A percentile compares a stretch with the other conserved stretches of the same genome.
Evolutionary conservation across 2,329 filamentous ascomycete species (phyloP).

Genomic region (Shiraia sp.): DNA sequence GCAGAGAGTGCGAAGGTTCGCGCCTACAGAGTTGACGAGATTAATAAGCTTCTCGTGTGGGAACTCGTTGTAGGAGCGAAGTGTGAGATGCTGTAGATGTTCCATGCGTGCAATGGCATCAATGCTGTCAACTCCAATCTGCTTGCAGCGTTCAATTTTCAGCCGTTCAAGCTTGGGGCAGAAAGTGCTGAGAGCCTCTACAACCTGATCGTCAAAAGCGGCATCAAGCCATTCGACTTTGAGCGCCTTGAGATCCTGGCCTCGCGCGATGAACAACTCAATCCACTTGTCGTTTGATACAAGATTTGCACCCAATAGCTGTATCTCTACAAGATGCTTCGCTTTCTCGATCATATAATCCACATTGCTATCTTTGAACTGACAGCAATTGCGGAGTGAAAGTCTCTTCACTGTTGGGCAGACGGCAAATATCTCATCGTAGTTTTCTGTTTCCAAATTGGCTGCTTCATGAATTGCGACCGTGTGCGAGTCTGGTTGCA

Average conservation of each 20-base stretch:
- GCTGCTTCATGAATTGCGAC: constrained; percentile 66
- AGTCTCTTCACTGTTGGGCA: constrained; percentile 71
- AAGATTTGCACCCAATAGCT: constrained; percentile 83
- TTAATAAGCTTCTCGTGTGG: constrained; percentile 62
- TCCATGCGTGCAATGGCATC: constrained; percentile 64
- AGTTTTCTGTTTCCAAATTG: constrained; percentile 74
- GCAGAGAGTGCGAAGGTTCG: constrained; percentile 74
- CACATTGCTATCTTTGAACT: constrained; percentile 84
- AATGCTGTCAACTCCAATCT: constrained; percentile 69
- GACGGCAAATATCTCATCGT: constrained; percentile 76
- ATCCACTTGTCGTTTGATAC: constrained; percentile 77
- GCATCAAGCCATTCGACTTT: constrained; percentile 84
- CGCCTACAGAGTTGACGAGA: constrained; percentile 66
- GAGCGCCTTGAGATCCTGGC: constrained; percentile 66
- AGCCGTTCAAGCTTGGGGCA: constrained; percentile 73
- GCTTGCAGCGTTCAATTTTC: constrained; percentile 81
- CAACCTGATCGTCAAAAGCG: constrained; percentile 73
- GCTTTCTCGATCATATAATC: constrained; percentile 78
- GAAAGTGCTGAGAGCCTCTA: constrained; percentile 63
- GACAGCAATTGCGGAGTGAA: constrained; percentile 81
- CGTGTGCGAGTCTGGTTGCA: constrained; percentile 57
- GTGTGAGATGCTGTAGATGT: constrained; percentile 72
- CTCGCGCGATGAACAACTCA: constrained; percentile 68
- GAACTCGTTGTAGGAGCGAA: constrained; percentile 66
- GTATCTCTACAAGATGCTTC: constrained; percentile 70